Percentiles rank a stretch among this genome's conserved stretches.
Conservation (phyloP, 2,329 filamentous ascomycete genomes). For the Aspergillus sp. region DNA sequence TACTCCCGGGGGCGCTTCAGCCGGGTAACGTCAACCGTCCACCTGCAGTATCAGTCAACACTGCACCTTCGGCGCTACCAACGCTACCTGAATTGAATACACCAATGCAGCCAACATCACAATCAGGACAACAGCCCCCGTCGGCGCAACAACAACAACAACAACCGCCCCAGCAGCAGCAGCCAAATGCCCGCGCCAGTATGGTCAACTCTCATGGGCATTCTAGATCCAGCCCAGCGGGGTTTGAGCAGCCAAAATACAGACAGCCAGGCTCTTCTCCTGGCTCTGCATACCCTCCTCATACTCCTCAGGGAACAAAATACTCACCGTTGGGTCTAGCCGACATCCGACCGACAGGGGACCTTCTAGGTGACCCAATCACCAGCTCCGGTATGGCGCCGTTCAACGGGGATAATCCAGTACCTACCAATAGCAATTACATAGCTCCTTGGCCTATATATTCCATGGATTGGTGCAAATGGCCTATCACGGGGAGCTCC, state of each 20-base stretch:
- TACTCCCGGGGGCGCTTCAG: constrained; percentile 63
- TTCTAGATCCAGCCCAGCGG: constrained; percentile 79
- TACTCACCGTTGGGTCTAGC: constrained; percentile 89
- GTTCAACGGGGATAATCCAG: constrained; percentile 63
- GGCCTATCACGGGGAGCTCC: constrained; percentile 70
- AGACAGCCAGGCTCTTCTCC: constrained; percentile 58
- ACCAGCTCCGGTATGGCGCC: constrained; percentile 59
- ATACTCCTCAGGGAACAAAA: constrained; percentile 62
- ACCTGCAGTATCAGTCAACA: constrained; percentile 55
- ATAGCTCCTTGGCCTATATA: constrained; percentile 93
- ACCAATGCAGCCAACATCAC: constrained; percentile 17
- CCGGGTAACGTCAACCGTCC: constrained; percentile 56
- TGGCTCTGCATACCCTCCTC: constrained; percentile 48
- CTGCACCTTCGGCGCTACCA: constrained; percentile 59
- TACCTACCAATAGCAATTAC: constrained; percentile 81
- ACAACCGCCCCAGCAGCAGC: constrained; percentile 24
- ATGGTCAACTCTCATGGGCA: constrained; percentile 71
- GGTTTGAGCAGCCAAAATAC: constrained; percentile 61
- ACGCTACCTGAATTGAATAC: constrained; percentile 55
- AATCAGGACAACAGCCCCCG: constrained; percentile 7
- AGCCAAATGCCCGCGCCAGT: constrained; percentile 60
- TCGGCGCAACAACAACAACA: constrained; percentile 12
- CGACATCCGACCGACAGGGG: constrained; percentile 84
- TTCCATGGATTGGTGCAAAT: constrained; percentile 99
- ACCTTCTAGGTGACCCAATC: constrained; percentile 72